Base-by-base conservation (phyloP, 768 basidiomycete species). In the Leccinum subtestaceum region DNA sequence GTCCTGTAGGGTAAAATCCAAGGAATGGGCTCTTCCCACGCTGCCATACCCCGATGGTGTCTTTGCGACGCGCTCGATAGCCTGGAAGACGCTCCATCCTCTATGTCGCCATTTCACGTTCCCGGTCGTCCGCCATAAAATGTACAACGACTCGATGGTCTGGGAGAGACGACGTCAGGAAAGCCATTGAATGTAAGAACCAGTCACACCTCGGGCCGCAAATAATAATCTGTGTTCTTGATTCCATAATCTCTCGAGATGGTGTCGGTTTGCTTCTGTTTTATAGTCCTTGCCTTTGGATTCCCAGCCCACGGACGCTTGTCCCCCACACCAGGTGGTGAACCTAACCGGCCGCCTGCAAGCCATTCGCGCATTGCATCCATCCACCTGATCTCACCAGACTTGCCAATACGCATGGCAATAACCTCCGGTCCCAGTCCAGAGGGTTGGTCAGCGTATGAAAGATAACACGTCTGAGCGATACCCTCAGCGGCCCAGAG, bases 401-500 rank as follows among this genome's bases (percentile, higher is more conserved):
- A 50, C 53, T 60, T 56, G 23, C 67, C 69, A 13, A 69, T 64
- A 29, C 67, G 71, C 71, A 72, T 71, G 23, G 55, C 58, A 83
- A 84, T 1, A 65, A 29, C 23, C 81, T 92, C 90, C 1, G 89
- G 86, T 13, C 83, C 87, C 31, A 92, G 70, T 3, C 90, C 89
- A 3, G 81, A 78, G 6, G 83, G 80, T 67, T 86, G 82, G 66
- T 91, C 89, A 1, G 85, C 86, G 65, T 91, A 91, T 52, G 82
- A 80, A 27, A 85, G 65, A 74, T 83, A 90, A 67, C 89, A 91
- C 13, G 80, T 86, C 67, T 88, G 81, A 32, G 86, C 85, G 25
- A 92, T 76, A 17, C 89, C 89, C 67, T 89, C 81, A 2, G 89
- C 90, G 4, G 86, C 89, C 85, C 87, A 91, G 55, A 83, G 74